A percentile compares a stretch with the other conserved stretches of the same genome.
Conservation (phyloP, 2,329 filamentous ascomycete genomes). For the Penicillium sp. region DNA sequence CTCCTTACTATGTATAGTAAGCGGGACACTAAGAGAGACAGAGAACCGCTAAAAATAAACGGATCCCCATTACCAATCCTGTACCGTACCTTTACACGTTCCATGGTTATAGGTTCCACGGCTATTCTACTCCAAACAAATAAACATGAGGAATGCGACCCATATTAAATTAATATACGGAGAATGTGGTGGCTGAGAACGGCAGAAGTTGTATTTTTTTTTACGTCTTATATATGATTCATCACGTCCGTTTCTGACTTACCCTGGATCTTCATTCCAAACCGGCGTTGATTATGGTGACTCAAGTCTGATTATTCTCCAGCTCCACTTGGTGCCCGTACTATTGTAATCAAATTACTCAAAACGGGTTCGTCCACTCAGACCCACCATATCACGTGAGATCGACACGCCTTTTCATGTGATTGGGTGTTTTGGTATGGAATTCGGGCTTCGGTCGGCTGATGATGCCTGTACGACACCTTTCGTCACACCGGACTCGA, state of each 20-base stretch:
- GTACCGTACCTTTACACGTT: not conserved
- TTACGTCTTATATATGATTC: too few species aligned
- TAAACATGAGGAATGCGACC: not conserved
- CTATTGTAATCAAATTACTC: not conserved
- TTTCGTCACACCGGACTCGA: slow-evolving; percentile 15
- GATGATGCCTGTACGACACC: not conserved
- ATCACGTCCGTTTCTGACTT: too few species aligned
- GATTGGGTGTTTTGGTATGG: not conserved
- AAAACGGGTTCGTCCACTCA: not conserved
- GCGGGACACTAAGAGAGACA: not conserved
- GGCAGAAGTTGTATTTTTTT: too few species aligned
- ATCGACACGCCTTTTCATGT: not conserved
- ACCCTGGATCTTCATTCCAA: too few species aligned
- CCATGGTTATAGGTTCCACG: not conserved
- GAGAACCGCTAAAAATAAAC: slow-evolving; percentile 3
- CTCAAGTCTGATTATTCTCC: not conserved
- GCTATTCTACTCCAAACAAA: not conserved
- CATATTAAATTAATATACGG: not conserved
- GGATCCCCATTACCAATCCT: not conserved
- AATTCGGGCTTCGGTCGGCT: not conserved
- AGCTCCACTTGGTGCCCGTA: not conserved
- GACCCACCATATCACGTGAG: not conserved
- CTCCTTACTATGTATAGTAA: slow-evolving; percentile 7
- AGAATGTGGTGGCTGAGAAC: not conserved
- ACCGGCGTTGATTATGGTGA: too few species aligned